Evolutionary conservation across 441 rosid species (phyloP).

Genomic region (Erysimum pusillum): DNA sequence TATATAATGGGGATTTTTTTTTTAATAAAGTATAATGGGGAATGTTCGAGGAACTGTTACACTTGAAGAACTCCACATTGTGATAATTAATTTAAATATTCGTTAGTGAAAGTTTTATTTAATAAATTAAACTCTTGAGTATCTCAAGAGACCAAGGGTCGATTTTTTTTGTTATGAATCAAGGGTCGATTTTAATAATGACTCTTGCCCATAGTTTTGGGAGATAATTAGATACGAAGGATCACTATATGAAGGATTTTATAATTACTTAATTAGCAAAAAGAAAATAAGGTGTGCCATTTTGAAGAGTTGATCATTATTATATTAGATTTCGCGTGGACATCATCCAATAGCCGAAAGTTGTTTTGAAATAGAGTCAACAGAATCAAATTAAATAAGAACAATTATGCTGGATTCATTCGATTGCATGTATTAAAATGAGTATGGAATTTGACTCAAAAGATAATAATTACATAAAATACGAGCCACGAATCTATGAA

Average conservation of each 20-base stretch:
- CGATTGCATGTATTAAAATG: neutral
- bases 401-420: neutral
- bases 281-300: neutral
- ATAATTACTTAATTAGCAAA: neutral
- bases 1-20: slow-evolving; percentile 10
- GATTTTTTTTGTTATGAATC: too few species aligned
- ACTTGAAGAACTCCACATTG: slow-evolving; percentile 30
- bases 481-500: neutral
- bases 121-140: slow-evolving; percentile 30
- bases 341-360: slow-evolving; percentile 45
- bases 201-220: slow-evolving; percentile 41
- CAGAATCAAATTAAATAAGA: neutral
- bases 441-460: slow-evolving; percentile 24
- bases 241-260: slow-evolving; percentile 5
- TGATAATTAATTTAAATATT: slow-evolving; percentile 18
- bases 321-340: slow-evolving; percentile 14
- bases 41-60: slow-evolving; percentile 22
- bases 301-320: slow-evolving; percentile 7
- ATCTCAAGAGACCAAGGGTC: slow-evolving; percentile 42
- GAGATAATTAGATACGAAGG: slow-evolving; percentile 29
- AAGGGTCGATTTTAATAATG: slow-evolving; percentile 39
- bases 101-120: slow-evolving; percentile 34
- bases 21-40: neutral
- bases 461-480: neutral
- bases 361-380: slow-evolving; percentile 28